Base-by-base conservation (phyloP, 305 asterid genomes). In the Fraxinus dipetala region DNA sequence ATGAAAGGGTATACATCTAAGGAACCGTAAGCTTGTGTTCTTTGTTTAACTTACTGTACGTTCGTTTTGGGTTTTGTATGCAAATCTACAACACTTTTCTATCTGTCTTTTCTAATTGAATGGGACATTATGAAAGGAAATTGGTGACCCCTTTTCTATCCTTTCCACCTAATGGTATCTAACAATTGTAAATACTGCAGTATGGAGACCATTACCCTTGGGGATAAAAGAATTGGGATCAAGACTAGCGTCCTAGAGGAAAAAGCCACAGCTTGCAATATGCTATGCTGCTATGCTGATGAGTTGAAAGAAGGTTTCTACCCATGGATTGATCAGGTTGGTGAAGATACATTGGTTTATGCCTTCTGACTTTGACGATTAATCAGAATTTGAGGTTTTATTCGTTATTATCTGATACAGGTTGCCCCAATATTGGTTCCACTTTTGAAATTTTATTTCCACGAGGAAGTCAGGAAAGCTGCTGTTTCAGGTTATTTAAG, bases 271-370 rank as follows among this genome's bases (percentile, higher is more conserved):
- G 99, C 99, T 81, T 95, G 99, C 88, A 95, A 95, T 89, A 93
- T 95, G 99, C 86, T 95, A 24, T 95, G 97, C 82, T 95, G 99
- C 91, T 95, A 94, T 89, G 99, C 98, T 28, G 98, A 95, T 89
- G 99, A 95, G 89, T 79, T 95, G 86, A 95, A 95, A 85, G 98
- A 94, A 89, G 98, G 99, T 83, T 95, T 95, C 84, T 94, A 87
- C 86, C 99, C 99, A 10, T 95, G 98, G 98, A 95, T 95, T 40
- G 99, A 95, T 89, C 99, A 95, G 98, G 99, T 95, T 82, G 78
- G 91, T 86, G 40, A 81, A 72, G 20, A 63, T 79, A 36, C 61
- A 78, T 45, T 70, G 65, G 11, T 83, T 61, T 40, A 75, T 76
- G 35, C 75, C 63, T 80, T 61, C 22, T 72, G 20, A 35, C 34